Conservation (phyloP, 495 filamentous ascomycete species). For the Darksidea phi region DNA sequence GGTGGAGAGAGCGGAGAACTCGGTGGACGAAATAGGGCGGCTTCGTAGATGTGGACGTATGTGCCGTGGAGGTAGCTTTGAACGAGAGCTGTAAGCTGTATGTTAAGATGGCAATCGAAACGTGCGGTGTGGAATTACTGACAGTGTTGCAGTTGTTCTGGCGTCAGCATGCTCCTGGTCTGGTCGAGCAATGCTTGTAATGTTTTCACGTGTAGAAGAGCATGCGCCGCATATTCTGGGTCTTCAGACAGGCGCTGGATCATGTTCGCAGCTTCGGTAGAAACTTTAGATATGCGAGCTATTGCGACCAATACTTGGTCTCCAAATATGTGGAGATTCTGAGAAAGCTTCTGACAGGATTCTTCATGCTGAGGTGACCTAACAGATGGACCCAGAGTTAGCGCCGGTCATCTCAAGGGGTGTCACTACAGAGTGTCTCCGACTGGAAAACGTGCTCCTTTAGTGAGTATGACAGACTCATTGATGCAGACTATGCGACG, state of each 20-base stretch:
- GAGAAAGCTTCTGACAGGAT: not conserved
- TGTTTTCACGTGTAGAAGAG: slow-evolving; percentile 1
- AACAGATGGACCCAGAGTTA: no score
- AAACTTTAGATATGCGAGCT: slow-evolving; percentile 2
- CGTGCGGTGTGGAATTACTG: not conserved
- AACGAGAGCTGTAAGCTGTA: not conserved
- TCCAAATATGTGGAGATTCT: not conserved
- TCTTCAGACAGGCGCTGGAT: not conserved
- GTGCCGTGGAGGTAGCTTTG: not conserved
- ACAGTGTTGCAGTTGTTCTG: not conserved
- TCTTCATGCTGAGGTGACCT: slow-evolving; percentile 10
- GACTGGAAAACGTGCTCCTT: no score
- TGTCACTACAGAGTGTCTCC: no score
- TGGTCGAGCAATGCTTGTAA: not conserved
- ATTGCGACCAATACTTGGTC: slow-evolving; percentile 9
- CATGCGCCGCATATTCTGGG: not conserved
- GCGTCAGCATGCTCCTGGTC: not conserved
- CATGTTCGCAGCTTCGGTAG: slow-evolving; percentile 1
- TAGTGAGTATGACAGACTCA: no score
- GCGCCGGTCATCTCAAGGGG: no score
- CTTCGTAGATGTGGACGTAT: slow-evolving; percentile 11
- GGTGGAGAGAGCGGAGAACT: not conserved
- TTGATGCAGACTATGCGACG: no score
- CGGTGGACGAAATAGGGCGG: slow-evolving; percentile 1
- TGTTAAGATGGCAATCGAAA: not conserved